These are phyloP conservation scores for Roridomyces roridus DNA, from an alignment of 768 basidiomycete genomes.

Conservation along the genomic window DNA sequence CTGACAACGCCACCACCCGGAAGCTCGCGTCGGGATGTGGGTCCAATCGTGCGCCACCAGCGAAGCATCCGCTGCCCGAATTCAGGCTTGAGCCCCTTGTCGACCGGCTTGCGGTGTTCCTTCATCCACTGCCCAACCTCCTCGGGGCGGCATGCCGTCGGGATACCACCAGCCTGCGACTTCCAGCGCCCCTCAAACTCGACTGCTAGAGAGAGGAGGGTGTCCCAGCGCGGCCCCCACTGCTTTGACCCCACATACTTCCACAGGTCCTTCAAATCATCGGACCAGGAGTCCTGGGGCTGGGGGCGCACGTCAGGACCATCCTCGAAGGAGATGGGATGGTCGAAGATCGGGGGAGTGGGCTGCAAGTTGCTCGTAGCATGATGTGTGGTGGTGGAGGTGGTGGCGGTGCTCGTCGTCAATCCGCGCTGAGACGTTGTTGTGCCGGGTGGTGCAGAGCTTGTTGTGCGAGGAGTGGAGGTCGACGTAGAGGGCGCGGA, in stretches of 20 bases:
- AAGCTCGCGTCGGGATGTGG: neutral
- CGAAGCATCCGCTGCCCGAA: neutral
- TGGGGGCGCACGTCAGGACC: too few species aligned
- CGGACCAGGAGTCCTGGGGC: neutral
- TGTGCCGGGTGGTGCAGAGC: too few species aligned
- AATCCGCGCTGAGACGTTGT: too few species aligned
- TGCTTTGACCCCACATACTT: neutral
- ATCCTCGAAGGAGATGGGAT: too few species aligned
- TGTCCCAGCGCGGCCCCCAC: neutral
- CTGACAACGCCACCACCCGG: too few species aligned
- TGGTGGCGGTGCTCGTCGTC: too few species aligned
- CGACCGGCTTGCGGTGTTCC: neutral
- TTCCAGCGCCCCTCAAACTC: neutral
- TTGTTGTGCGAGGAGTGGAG: too few species aligned
- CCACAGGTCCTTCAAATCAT: neutral
- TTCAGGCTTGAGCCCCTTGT: neutral
- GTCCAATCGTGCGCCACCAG: slow-evolving; percentile 8
- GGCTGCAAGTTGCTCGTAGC: too few species aligned
- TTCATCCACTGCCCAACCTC: slow-evolving; percentile 13
- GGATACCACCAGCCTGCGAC: neutral
- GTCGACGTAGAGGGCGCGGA: too few species aligned
- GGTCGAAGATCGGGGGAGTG: too few species aligned
- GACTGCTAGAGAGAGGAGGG: neutral
- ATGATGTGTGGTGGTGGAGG: too few species aligned
- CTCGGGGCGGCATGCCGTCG: neutral